phyloP scores from a whole-genome alignment of 2,329 filamentous ascomycete species.

The Leptographium radiaticola region DNA sequence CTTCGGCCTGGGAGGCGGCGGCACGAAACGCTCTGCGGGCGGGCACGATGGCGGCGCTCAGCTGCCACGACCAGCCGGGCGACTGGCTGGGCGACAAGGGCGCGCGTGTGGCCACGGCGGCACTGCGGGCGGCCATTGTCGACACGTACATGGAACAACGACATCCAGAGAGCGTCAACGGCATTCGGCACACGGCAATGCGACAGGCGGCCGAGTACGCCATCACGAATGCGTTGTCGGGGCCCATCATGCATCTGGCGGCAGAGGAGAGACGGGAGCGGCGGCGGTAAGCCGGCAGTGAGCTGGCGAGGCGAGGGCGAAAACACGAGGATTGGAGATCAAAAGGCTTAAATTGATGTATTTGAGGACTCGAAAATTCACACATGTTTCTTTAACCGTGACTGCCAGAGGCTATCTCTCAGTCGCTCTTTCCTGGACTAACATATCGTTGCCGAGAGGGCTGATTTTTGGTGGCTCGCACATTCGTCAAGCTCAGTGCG shows the following conservation, averaged over 20 bases:
- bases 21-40: constrained; percentile 14
- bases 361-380: not conserved
- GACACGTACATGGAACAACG: constrained; percentile 14
- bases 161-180: constrained; percentile 12
- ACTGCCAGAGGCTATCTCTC: not conserved
- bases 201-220: constrained; percentile 15
- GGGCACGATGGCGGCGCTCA: constrained; percentile 14
- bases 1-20: constrained; percentile 9
- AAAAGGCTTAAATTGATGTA: not conserved
- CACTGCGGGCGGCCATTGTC: constrained; percentile 16
- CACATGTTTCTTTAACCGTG: no score
- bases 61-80: constrained; percentile 10
- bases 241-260: constrained; percentile 8
- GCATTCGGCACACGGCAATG: constrained; percentile 16
- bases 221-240: constrained; percentile 12
- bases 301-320: not conserved
- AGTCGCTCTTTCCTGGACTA: constrained; percentile 8
- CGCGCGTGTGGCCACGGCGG: constrained; percentile 14
- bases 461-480: constrained; percentile 25
- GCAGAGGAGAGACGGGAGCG: not conserved
- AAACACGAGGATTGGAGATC: not conserved
- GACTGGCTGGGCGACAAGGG: constrained; percentile 15
- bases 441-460: constrained; percentile 14
- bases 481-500: constrained; percentile 42
- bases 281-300: not conserved